Conservation (phyloP, 192 early-diverging fungal genomes). For the Rhizoclosmatium sp. region DNA sequence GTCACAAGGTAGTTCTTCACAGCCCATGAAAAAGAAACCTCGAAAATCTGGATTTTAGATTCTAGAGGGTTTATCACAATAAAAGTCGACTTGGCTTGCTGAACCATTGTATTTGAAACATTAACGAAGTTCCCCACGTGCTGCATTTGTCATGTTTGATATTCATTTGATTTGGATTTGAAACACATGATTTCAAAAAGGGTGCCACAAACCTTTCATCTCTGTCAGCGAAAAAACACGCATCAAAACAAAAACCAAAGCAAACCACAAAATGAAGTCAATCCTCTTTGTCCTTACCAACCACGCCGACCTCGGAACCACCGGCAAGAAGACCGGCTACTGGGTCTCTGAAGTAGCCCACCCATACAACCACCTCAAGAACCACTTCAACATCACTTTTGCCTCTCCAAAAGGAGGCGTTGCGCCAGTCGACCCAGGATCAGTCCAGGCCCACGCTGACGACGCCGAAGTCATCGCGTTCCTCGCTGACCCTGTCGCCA, state of each 20-base stretch:
- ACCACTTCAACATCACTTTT: slow-evolving; percentile 58
- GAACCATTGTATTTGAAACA: background rate
- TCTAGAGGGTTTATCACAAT: background rate
- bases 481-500: slow-evolving; percentile 46
- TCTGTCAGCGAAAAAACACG: background rate
- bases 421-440: slow-evolving; percentile 58
- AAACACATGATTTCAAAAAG: background rate
- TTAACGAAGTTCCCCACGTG: background rate
- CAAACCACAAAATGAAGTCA: slow-evolving; percentile 24
- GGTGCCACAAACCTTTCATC: background rate
- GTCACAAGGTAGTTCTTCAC: background rate
- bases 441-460: slow-evolving; percentile 55
- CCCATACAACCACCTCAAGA: slow-evolving; percentile 53
- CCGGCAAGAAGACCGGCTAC: slow-evolving; percentile 38
- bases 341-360: slow-evolving; percentile 61
- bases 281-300: slow-evolving; percentile 50
- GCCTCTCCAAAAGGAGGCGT: slow-evolving; percentile 65
- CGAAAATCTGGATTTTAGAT: slow-evolving; percentile 2
- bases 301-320: slow-evolving; percentile 46
- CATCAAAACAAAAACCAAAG: background rate
- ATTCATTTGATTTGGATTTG: background rate
- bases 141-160: background rate
- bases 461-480: slow-evolving; percentile 47
- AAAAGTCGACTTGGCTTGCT: background rate
- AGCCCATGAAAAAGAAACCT: background rate